Evolutionary conservation across 2,329 filamentous ascomycete genomes (phyloP), one percentile per base, ranked within the genome.

Genomic region (Fusarium sp.): DNA sequence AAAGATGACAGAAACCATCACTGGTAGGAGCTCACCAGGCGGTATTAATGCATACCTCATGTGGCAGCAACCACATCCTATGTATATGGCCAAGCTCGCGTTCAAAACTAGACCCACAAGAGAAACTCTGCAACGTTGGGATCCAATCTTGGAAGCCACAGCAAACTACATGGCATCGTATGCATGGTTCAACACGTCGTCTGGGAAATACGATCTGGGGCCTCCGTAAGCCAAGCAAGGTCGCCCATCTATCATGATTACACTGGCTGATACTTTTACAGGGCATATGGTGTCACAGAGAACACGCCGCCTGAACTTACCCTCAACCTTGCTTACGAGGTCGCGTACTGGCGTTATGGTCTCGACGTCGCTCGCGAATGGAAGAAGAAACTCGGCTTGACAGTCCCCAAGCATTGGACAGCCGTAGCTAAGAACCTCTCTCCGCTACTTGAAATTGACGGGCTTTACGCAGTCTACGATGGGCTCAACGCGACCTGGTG

Each of bases 301-400:
- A 88, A 86, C 61, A 87, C 85, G 0, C 77, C 78, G 10, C 83
- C 84, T 1, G 86, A 86, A 56, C 71, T 66, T 2, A 87, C 84
- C 0, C 68, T 81, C 3, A 87, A 87, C 63, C 82, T 85, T 15
- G 80, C 83, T 0, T 88, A 87, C 52, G 85, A 88, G 72, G 73
- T 84, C 6, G 81, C 84, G 7, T 88, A 88, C 70, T 87, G 84
- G 84, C 77, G 81, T 14, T 87, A 87, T 56, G 85, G 85, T 2
- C 76, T 87, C 14, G 78, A 82, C 21, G 70, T 86, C 2, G 85
- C 84, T 4, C 73, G 76, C 3, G 64, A 71, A 9, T 88, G 85
- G 84, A 83, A 82, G 66, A 54, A 72, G 42, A 75, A 83, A 4
- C 80, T 81, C 43, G 72, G 72, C 3, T 72, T 78, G n/a, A 39